Base-by-base conservation (phyloP, 2,329 filamentous ascomycete genomes). In the Cadophora gregata region DNA sequence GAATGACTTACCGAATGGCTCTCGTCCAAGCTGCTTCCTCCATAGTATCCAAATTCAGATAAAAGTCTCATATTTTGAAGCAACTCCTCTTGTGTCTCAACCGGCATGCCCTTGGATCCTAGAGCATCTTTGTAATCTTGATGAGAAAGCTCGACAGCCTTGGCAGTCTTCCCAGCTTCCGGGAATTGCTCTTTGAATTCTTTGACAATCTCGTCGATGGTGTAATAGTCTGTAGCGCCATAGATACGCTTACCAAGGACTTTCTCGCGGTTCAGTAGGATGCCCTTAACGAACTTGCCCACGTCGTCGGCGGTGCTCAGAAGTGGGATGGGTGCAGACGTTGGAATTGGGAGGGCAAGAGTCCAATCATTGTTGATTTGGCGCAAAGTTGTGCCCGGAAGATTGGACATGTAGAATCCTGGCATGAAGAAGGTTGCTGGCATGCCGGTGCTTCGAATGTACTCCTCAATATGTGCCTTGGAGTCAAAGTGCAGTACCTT, bases 61-160 rank as follows among this genome's bases (percentile, higher is more conserved):
- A 87, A 75, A 56, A 88, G 77, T 48, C 81, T 75, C 75, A 85
- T 81, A 67, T 85, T 88, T 75, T 87, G 81, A 38, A 83, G 76
- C 73, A 87, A 65, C 74, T 88, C 85, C 65, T 83, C 78, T 24
- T 79, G 78, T 70, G 78, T 76, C 27, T 78, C 76, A 10, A 80
- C 78, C 1, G 81, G 79, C 69, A 80, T 60, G 8, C 80, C 80
- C n/a, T 62, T 61, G 16, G 72, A 59, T n/a, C 66, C 75, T 66
- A 82, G 63, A 27, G 73, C 75, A 8, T 71, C 73, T 68, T 80
- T 80, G 74, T 80, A 86, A n/a, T 73, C 73, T 9, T 80, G 80
- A 21, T 78, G 77, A 4, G 81, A 75, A 48, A 81, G 59, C 70
- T 81, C 72, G 27, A 72, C 66, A 70, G 73, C 79, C 10, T 67